phyloP scores from a whole-genome alignment of 1,284 basidiomycete species.

The Ceratobasidium sp. region DNA sequence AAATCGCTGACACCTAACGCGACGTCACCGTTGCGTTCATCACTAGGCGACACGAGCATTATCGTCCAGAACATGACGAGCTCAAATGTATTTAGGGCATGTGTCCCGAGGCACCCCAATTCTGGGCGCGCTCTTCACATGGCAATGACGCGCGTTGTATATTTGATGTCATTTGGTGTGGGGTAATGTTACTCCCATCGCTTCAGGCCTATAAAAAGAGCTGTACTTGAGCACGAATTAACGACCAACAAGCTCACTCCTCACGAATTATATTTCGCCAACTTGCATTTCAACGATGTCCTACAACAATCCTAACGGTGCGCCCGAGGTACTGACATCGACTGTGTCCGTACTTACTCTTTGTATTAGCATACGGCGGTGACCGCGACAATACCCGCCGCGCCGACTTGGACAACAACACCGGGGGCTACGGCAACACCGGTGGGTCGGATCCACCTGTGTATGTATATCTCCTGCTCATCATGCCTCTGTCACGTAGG shows the following conservation, averaged over 20 bases:
- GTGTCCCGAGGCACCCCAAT: background rate
- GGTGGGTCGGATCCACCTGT: background rate
- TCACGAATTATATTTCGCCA: background rate
- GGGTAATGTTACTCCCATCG: background rate
- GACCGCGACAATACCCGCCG: conserved; percentile 12
- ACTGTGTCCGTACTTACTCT: background rate
- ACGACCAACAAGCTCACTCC: background rate
- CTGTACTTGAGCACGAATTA: background rate
- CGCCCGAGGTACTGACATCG: background rate
- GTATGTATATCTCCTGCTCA: background rate
- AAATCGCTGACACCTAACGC: conserved; percentile 11
- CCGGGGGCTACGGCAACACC: background rate
- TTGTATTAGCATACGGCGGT: conserved; percentile 22
- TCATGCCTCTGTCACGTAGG: background rate
- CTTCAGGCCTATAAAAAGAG: conserved; percentile 11
- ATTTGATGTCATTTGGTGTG: conserved; percentile 14
- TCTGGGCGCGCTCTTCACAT: conserved; percentile 1
- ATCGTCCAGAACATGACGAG: conserved; percentile 26
- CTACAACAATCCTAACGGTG: conserved; percentile 31
- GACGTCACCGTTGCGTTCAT: conserved; percentile 8
- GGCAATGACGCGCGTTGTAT: conserved; percentile 37
- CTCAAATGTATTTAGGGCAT: conserved; percentile 13
- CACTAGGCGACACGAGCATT: conserved; percentile 21
- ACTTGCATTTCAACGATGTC: conserved; percentile 27
- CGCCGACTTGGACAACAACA: conserved; percentile 26